A percentile compares a stretch with the other conserved stretches of the same genome.
Evolutionary conservation across 306 rosid species (phyloP).

Genomic region (Vigna unguiculata): DNA sequence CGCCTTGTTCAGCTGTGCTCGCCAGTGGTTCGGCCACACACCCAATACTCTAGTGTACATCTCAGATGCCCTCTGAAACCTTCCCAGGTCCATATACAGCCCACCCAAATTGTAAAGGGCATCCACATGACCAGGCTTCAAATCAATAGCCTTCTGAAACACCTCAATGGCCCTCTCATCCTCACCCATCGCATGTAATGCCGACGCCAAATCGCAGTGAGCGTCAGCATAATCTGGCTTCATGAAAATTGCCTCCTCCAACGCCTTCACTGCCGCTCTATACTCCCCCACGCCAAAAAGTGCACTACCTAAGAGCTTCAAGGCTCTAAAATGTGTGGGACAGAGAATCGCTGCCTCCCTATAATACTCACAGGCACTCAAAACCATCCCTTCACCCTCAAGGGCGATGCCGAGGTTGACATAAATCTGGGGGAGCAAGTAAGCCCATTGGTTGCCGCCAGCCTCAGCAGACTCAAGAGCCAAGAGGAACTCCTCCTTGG

Average conservation of each 20-base stretch:
- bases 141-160: slow-evolving; percentile 97
- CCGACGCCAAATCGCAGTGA: slow-evolving; percentile 97
- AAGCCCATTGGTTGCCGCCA: slow-evolving; percentile 98
- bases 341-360: slow-evolving; percentile 98
- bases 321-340: slow-evolving; percentile 97
- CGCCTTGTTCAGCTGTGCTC: slow-evolving; percentile 98
- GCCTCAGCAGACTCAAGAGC: slow-evolving; percentile 93
- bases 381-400: slow-evolving; percentile 99
- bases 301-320: slow-evolving; percentile 96
- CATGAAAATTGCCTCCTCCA: slow-evolving; percentile 95
- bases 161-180: slow-evolving; percentile 97
- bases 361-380: slow-evolving; percentile 98
- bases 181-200: slow-evolving; percentile 92
- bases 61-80: slow-evolving; percentile 98
- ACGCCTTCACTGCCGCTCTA: slow-evolving; percentile 93
- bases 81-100: slow-evolving; percentile 90
- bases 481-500: slow-evolving; percentile 89
- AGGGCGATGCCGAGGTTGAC: slow-evolving; percentile 94
- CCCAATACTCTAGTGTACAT: slow-evolving; percentile 96
- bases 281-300: slow-evolving; percentile 97
- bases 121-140: slow-evolving; percentile 93
- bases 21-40: slow-evolving; percentile 98
- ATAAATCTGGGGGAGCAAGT: slow-evolving; percentile 93
- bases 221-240: slow-evolving; percentile 97
- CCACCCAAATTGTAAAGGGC: slow-evolving; percentile 97